Conservation (phyloP, 2,329 filamentous ascomycete species). For the Monilinia fructigena region DNA sequence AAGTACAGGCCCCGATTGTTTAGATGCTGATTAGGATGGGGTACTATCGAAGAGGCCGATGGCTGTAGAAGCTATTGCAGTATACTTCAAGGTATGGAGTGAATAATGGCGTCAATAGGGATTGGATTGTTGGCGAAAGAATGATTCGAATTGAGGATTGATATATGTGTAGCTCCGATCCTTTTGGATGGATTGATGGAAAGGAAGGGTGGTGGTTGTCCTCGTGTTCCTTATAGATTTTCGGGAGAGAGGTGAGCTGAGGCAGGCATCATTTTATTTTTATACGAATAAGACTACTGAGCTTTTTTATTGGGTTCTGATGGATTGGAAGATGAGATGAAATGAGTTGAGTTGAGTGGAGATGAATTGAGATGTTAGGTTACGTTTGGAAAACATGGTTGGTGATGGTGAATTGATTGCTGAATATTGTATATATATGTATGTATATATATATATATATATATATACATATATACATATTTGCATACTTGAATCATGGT, state of each 20-base stretch:
- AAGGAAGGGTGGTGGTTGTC: background rate
- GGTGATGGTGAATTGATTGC: too few relatives aligned
- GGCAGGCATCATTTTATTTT: background rate
- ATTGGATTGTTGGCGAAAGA: conserved; percentile 15
- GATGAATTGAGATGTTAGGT: background rate
- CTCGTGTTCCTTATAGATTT: background rate
- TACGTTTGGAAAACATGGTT: background rate
- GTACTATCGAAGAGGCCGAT: background rate
- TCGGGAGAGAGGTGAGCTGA: background rate
- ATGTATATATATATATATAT: background rate
- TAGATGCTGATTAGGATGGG: background rate
- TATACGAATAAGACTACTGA: conserved; percentile 11
- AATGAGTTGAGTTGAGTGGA: too few relatives aligned
- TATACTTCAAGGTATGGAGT: background rate
- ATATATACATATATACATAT: background rate
- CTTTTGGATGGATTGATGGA: conserved; percentile 10
- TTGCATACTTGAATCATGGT: background rate
- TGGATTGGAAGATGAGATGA: background rate
- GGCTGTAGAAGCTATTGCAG: background rate
- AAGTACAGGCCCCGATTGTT: conserved; percentile 5
- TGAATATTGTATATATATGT: too few relatives aligned
- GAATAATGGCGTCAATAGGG: conserved; percentile 15
- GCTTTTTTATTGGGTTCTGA: background rate
- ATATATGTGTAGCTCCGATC: background rate
- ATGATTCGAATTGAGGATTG: conserved; percentile 1